phyloP scores from a whole-genome alignment of 768 basidiomycete species.

The Pleurotus giganteus region DNA sequence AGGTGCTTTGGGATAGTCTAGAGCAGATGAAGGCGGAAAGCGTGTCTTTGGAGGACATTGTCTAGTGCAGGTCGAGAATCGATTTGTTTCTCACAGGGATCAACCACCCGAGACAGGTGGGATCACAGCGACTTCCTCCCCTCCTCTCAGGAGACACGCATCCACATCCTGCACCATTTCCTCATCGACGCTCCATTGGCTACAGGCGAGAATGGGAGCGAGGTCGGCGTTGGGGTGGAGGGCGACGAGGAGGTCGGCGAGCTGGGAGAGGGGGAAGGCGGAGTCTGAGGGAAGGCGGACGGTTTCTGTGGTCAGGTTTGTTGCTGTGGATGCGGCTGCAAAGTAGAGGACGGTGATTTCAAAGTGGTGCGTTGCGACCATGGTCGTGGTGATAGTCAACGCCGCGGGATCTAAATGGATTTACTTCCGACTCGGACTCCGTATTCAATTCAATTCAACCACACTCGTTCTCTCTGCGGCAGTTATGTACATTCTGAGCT shows the following conservation, averaged over 20 bases:
- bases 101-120: slow-evolving; percentile 82
- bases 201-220: slow-evolving; percentile 50
- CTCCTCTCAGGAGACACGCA: slow-evolving; percentile 51
- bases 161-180: slow-evolving; percentile 72
- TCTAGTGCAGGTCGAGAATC: not conserved
- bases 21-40: slow-evolving; percentile 27
- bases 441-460: too few species aligned
- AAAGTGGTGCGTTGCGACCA: slow-evolving; percentile 10
- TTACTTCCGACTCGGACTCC: too few species aligned
- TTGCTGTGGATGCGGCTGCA: slow-evolving; percentile 67
- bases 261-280: slow-evolving; percentile 46
- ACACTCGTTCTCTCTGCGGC: too few species aligned
- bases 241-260: slow-evolving; percentile 48
- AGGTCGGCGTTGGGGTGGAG: slow-evolving; percentile 53
- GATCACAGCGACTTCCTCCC: slow-evolving; percentile 79
- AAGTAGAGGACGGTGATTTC: slow-evolving; percentile 53
- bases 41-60: slow-evolving; percentile 8
- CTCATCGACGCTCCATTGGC: slow-evolving; percentile 78
- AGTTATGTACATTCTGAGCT: too few species aligned
- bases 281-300: slow-evolving; percentile 45
- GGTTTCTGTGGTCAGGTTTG: slow-evolving; percentile 52
- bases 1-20: slow-evolving; percentile 28
- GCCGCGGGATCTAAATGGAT: too few species aligned
- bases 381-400: not conserved
- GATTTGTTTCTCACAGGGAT: slow-evolving; percentile 16